Base-by-base conservation (phyloP, 2,329 filamentous ascomycete genomes). In the Stagonosporopsis cucurbitacearum region DNA sequence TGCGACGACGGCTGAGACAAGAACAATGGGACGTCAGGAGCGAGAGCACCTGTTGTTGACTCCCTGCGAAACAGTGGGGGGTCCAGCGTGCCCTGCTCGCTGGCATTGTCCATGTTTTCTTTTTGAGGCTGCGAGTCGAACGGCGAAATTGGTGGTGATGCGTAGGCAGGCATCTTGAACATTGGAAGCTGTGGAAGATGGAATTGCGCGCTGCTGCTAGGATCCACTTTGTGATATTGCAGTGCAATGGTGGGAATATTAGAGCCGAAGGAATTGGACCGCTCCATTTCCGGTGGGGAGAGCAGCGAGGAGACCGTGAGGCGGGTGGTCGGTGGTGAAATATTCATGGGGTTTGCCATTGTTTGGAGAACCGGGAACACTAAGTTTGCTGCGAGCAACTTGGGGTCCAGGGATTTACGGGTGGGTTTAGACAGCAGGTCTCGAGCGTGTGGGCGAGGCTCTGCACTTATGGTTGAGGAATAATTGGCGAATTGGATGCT, bases 221-320 rank as follows among this genome's bases (percentile, higher is more conserved):
- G 20, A 37, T 44, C 37, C 37, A 44, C 37, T 26, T 50, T 47
- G 15, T 30, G 66, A 48, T 56, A 70, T 59, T 30, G 66, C 59
- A 32, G 60, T 33, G 49, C 68, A 56, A 53, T 33, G 13, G 49
- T 44, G n/a, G 30, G 70, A 68, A 54, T 66, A 64, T 64, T 70
- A 70, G 69, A 74, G 61, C 69, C 69, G 67, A 76, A 77, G n/a
- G 72, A 74, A 56, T 74, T 72, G 49, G 69, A 69, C 30, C 70
- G 71, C 64, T 75, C 75, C 68, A 74, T 71, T 64, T 77, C 75
- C 17, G 75, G 75, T 8, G 75, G 75, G 13, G 75, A 77, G 57
- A 77, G 74, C 42, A 77, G 72, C 15, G 75, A 76, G 54, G 71
- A 74, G 45, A 75, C 70, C 41, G 71, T 66, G 17, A 74, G 67